A percentile compares a stretch with the other conserved stretches of the same genome.
phyloP scores from a whole-genome alignment of 371 early-diverging fungal species.

The Mortierella sp. region DNA sequence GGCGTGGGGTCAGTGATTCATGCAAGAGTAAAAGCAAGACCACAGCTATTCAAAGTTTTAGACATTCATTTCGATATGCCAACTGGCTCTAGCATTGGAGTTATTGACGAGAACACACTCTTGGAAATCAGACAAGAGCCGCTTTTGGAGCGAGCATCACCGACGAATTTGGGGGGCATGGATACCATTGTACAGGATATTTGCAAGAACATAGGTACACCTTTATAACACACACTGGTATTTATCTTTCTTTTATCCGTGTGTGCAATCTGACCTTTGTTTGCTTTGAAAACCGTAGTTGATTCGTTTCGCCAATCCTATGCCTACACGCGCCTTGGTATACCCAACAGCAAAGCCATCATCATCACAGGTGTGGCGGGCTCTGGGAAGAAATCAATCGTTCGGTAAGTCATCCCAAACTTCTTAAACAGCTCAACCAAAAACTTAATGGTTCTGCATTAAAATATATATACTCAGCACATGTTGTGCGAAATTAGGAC shows the following conservation, averaged over 20 bases:
- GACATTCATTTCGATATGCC: conserved; percentile 4
- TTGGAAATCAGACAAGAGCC: conserved; percentile 20
- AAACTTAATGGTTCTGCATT: not conserved
- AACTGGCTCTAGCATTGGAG: not conserved
- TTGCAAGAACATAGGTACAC: conserved; percentile 26
- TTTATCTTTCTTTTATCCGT: too few species aligned
- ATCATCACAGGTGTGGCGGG: conserved; percentile 46
- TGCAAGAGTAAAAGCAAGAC: conserved; percentile 24
- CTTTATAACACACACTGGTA: not conserved
- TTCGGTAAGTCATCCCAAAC: conserved; percentile 9
- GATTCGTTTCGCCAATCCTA: conserved; percentile 29
- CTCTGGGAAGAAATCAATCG: conserved; percentile 44
- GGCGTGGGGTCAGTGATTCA: conserved; percentile 15
- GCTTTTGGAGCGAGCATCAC: not conserved
- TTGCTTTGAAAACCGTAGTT: conserved; percentile 6
- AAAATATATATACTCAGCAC: not conserved
- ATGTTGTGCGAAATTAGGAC: conserved; percentile 18
- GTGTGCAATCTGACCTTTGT: not conserved
- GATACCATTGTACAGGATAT: conserved; percentile 23
- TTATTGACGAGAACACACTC: conserved; percentile 16
- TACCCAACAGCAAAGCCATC: conserved; percentile 46
- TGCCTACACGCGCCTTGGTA: conserved; percentile 34
- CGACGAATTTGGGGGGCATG: conserved; percentile 8
- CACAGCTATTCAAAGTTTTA: conserved; percentile 12
- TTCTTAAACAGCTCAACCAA: not conserved